Base-by-base conservation (phyloP, 306 rosid species). In the Trifolium pratense region DNA sequence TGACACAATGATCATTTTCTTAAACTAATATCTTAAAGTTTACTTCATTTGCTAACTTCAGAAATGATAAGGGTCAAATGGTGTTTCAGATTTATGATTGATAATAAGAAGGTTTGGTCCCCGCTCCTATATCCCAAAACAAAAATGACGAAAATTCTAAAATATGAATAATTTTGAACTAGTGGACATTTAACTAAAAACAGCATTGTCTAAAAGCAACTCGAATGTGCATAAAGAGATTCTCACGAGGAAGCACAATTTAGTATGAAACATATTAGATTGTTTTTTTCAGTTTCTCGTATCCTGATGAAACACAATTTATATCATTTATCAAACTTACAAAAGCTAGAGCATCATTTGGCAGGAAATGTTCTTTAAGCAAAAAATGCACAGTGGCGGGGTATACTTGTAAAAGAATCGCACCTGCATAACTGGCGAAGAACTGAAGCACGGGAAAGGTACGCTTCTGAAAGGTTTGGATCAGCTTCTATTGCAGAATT, bases 361-460 rank as follows among this genome's bases (percentile, higher is more conserved):
- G 31, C 31, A 36, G 49, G 51, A n/a, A 66, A 61, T 55, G 15
- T 61, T 51, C 43, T 52, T 14, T 52, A 40, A 36, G 74, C 61
- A 45, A 72, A 7, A 36, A 32, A 46, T 21, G 12, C 25, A 31
- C 32, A 55, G 18, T n/a, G 43, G 18, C 29, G 13, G 32, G 25
- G 20, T 51, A 48, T 37, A 15, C 32, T 64, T 56, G 48, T 25
- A n/a, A 75, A 67, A 39, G 29, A 70, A 78, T 70, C 84, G 49
- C 12, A 91, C 99, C 99, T 95, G 97, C 99, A 95, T 79, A 90
- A 72, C 64, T 86, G 92, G 56, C 97, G 97, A 86, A 95, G 97
- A 86, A 90, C 55, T 18, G 92, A 87, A 53, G 96, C 99, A 11
- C 93, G 96, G 74, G 83, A 91, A 52, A 79, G 86, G 85, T 90